Conservation (phyloP, 1,284 basidiomycete species). For the Coniophora puteana region DNA sequence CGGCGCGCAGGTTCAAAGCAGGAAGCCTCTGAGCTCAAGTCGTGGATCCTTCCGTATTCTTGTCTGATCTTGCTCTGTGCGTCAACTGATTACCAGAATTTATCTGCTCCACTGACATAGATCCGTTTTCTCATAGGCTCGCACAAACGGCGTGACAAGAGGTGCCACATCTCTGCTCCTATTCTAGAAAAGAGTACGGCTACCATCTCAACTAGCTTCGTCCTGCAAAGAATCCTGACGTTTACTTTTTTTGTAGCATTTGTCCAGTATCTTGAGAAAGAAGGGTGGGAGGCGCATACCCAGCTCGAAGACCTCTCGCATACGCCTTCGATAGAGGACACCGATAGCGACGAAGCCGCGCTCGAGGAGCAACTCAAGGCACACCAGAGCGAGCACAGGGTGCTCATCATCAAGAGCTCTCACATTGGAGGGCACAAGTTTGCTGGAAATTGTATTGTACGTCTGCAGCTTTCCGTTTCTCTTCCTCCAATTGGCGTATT, state of each 20-base stretch:
- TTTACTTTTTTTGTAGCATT: slow-evolving; percentile 45
- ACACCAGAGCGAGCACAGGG: slow-evolving; percentile 48
- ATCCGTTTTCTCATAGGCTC: slow-evolving; percentile 58
- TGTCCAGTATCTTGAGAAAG: slow-evolving; percentile 51
- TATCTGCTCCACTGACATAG: neutral
- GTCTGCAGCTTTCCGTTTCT: slow-evolving; percentile 27
- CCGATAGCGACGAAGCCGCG: slow-evolving; percentile 36
- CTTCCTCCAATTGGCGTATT: slow-evolving; percentile 1
- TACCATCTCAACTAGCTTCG: neutral
- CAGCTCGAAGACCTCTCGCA: slow-evolving; percentile 66
- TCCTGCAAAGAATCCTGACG: slow-evolving; percentile 4
- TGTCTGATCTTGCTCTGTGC: slow-evolving; percentile 80
- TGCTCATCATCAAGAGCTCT: slow-evolving; percentile 81
- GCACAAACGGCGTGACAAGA: slow-evolving; percentile 87
- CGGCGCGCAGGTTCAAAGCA: slow-evolving; percentile 38
- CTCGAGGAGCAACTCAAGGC: slow-evolving; percentile 48
- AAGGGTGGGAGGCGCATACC: slow-evolving; percentile 75
- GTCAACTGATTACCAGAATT: slow-evolving; percentile 22
- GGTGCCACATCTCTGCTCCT: slow-evolving; percentile 83
- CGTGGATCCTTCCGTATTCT: slow-evolving; percentile 73
- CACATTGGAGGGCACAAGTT: slow-evolving; percentile 92
- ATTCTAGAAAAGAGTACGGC: slow-evolving; percentile 71
- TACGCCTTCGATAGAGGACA: slow-evolving; percentile 51
- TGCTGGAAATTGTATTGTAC: slow-evolving; percentile 86
- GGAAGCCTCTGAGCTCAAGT: slow-evolving; percentile 47